A percentile compares a stretch with the other conserved stretches of the same genome.
phyloP scores from a whole-genome alignment of 768 basidiomycete genomes.

The Boletus tomentosulus region DNA sequence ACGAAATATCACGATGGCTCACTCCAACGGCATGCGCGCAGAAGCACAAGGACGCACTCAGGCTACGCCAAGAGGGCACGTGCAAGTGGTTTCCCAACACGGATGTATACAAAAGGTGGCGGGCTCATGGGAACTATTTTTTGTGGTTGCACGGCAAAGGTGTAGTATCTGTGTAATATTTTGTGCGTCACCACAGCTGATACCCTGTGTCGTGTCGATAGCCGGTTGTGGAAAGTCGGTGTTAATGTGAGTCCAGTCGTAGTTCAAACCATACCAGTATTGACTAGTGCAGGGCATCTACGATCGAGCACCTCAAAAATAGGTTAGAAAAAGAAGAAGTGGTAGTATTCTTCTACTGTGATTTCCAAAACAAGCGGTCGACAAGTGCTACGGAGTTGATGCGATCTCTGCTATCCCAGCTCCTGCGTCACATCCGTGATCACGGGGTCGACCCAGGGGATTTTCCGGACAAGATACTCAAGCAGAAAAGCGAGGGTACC shows the following conservation, averaged over 20 bases:
- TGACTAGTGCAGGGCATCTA: neutral
- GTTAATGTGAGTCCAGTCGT: neutral
- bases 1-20: slow-evolving; percentile 1
- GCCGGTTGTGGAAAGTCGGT: slow-evolving; percentile 5
- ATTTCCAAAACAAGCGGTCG: slow-evolving; percentile 1
- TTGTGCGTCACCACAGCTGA: neutral
- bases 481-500: neutral
- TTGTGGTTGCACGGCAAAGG: slow-evolving; percentile 5
- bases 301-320: neutral
- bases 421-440: neutral
- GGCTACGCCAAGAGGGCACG: neutral
- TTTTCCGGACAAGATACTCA: neutral
- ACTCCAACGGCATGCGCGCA: neutral
- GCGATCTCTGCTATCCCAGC: slow-evolving; percentile 3
- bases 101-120: neutral
- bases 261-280: neutral
- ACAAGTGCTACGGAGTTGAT: neutral
- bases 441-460: neutral
- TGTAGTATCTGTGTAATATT: neutral
- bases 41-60: neutral
- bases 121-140: neutral
- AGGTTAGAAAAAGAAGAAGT: neutral
- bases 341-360: slow-evolving; percentile 3
- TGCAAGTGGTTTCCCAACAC: slow-evolving; percentile 1
- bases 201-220: neutral